Evolutionary conservation across 2,329 filamentous ascomycete genomes (phyloP).

Genomic region (Phialophora chinensis): DNA sequence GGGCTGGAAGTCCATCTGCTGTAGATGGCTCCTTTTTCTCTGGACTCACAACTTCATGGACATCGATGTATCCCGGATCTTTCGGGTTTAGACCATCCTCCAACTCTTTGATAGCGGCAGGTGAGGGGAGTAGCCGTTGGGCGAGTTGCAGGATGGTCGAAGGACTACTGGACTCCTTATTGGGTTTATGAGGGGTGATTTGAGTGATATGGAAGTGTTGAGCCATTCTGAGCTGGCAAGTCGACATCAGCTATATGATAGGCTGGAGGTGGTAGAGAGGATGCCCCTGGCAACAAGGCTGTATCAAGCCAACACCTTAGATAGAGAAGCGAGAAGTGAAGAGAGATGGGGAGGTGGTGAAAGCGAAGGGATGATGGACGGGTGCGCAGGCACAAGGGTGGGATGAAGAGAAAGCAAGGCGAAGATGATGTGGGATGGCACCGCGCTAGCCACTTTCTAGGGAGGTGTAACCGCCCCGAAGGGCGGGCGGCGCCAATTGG

Average conservation of each 20-base stretch:
- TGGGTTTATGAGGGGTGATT: constrained; percentile 38
- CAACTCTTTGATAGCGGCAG: constrained; percentile 35
- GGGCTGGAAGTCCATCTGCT: constrained; percentile 22
- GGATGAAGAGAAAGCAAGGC: constrained; percentile 15
- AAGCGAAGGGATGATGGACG: constrained; percentile 1
- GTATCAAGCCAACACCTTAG: not conserved
- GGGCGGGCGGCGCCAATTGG: constrained; percentile 11
- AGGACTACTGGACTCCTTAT: constrained; percentile 39
- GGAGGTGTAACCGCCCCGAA: constrained; percentile 21
- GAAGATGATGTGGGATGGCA: constrained; percentile 20
- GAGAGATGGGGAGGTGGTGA: constrained; percentile 18
- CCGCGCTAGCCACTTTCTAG: constrained; percentile 21
- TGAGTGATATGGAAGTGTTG: constrained; percentile 41
- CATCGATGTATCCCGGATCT: constrained; percentile 26
- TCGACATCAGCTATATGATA: constrained; percentile 41
- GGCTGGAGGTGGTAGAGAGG: constrained; percentile 13
- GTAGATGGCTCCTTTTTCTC: constrained; percentile 30
- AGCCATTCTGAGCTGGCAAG: constrained; percentile 44
- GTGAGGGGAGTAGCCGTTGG: constrained; percentile 32
- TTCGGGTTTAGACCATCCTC: constrained; percentile 39
- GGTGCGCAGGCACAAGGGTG: constrained; percentile 9
- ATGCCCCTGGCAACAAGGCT: constrained; percentile 15
- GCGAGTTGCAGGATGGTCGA: constrained; percentile 39
- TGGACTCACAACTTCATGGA: constrained; percentile 34
- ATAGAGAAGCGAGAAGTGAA: constrained; percentile 2